Evolutionary conservation across 768 basidiomycete species (phyloP), one percentile per base, ranked within the genome.

Genomic region (Amanita rubescens): DNA sequence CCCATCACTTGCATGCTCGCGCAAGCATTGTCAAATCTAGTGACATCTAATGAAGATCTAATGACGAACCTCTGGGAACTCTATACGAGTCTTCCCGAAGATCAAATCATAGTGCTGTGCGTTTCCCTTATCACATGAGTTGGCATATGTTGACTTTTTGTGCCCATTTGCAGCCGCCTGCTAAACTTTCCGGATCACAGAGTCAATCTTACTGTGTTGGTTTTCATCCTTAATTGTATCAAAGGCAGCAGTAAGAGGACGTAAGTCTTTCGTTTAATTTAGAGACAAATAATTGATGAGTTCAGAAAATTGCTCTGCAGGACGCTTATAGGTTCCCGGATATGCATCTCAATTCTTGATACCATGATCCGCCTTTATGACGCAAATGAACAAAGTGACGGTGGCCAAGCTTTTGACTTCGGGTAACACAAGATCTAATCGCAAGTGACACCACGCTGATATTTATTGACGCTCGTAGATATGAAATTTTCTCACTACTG

Each of bases 1-100:
- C 69, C 75, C 0, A 72, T 78, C 17, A 82, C 86, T 7, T 76
- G 88, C 14, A 75, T 89, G 54, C 70, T 90, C 25, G 74, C 84
- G 2, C 92, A 96, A 65, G 71, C 87, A 3, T 74, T 95, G 25
- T 88, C 91, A 17, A 96, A 96, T 65, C 73, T 92, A 20, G 77
- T 94, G 30, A 91, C 94, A 2, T 76, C 77, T 7, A 89, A 92
- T 56, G 78, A 84, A 38, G 59, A 56, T 7, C 74, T 85, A 42
- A 73, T 78, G 56, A 64, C 72, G n/a, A 72, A 64, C 19, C 67
- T 87, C 30, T 91, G 86, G 88, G 73, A 74, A 33, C 74, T 69
- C 1, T 85, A 85, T 59, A 69, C 90, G 63, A 75, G 73, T 50
- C 72, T 87, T 3, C 78, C 85, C 1, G 89, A 90, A 60, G 83